Base-by-base conservation (phyloP, 352 stramenopile genomes). In the Thraustochytrium sp. region DNA sequence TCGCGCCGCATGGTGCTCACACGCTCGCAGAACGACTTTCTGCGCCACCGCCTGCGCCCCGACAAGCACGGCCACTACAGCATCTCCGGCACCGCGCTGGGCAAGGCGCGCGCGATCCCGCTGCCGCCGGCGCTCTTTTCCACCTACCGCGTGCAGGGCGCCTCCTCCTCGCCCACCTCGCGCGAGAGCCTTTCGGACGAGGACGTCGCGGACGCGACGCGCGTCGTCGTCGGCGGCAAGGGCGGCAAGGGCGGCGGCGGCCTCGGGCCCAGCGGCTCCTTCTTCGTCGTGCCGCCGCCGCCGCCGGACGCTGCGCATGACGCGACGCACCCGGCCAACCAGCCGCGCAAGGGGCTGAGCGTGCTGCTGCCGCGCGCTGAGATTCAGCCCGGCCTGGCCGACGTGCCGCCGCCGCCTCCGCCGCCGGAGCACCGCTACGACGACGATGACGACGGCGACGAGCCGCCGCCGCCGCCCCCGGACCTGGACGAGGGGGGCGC, bases 51-150 rank as follows among this genome's bases (percentile, higher is more conserved):
- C 31, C 46, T 80, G 26, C 23, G 23, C 34, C 13, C 68, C 23
- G 63, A 80, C 42, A 4, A 75, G 0, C 68, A 80, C 38, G 68
- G 68, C 13, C 68, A 80, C 53, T 80, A 80, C 34, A n/a, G 11
- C 68, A 42, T 80, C 38, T 34, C 40, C 16, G 44, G 18, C 23
- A 63, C 59, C 29, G 34, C 34, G 40, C 34, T 44, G 59, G 26
- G 40, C 26, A n/a, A n/a, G n/a, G n/a, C n/a, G n/a, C n/a, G n/a
- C 59, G 26, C 34, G 13, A n/a, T 31, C 13, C 8, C 31, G 46
- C n/a, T 80, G 5, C 31, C 68, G 3, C 16, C n/a, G 26, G 68
- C 68, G 23, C 5, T 31, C 26, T 80, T 51, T 51, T 76, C 68
- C 13, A 80, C 68, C 16, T 80, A 55, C n/a, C 29, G 68, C 8